These are phyloP conservation scores for Brettanomyces naardenensis DNA, from an alignment of 805 yeast genomes.

Conservation along the genomic window DNA sequence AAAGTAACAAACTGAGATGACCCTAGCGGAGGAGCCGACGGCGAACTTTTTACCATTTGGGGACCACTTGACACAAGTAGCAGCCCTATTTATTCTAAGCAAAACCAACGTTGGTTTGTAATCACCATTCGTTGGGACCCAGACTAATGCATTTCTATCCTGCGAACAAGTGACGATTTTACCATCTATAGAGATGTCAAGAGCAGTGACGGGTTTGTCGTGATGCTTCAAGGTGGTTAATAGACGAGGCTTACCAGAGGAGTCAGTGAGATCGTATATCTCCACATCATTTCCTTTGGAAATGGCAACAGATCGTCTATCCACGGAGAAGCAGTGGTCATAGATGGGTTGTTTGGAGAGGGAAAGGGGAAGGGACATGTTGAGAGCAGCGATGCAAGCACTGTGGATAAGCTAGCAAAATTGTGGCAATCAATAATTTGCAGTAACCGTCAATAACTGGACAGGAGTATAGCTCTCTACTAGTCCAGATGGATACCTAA, in stretches of 20 bases:
- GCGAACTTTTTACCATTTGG: conserved; percentile 95
- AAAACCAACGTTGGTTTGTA: conserved; percentile 84
- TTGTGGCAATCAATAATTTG: too few species aligned
- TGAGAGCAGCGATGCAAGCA: neutral
- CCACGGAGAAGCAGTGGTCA: conserved; percentile 82
- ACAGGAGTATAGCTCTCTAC: conserved; percentile 33
- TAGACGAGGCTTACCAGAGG: conserved; percentile 46
- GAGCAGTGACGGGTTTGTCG: conserved; percentile 90
- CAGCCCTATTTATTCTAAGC: conserved; percentile 89
- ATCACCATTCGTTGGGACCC: conserved; percentile 68
- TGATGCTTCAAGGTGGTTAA: conserved; percentile 70
- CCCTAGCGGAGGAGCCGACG: conserved; percentile 92
- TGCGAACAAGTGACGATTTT: conserved; percentile 94
- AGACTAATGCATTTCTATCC: conserved; percentile 94
- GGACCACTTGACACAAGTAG: conserved; percentile 91
- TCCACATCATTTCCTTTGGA: conserved; percentile 75
- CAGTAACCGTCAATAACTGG: conserved; percentile 4
- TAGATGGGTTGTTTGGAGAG: conserved; percentile 82
- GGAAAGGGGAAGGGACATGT: conserved; percentile 29
- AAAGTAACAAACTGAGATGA: conserved; percentile 91
- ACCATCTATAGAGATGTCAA: conserved; percentile 83
- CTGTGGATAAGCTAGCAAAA: neutral
- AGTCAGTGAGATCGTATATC: conserved; percentile 48
- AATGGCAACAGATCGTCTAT: conserved; percentile 59
- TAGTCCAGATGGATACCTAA: conserved; percentile 5